phyloP scores from a whole-genome alignment of 164 flowering plant genomes.

The Berberis thunbergii region DNA sequence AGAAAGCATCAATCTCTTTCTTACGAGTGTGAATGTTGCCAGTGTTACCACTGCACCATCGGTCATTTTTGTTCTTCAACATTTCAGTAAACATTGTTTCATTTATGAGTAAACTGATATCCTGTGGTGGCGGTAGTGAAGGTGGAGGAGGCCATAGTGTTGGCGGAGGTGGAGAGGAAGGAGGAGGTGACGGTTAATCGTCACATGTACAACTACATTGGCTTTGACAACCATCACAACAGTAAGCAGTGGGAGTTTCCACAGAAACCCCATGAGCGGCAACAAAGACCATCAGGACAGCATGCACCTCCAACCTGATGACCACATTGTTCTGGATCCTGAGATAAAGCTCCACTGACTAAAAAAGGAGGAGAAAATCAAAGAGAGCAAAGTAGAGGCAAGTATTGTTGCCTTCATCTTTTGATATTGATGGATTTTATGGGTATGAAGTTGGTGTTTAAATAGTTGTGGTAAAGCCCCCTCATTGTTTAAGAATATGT shows the following conservation, averaged over 20 bases:
- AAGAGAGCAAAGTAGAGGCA: background rate
- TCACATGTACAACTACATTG: conserved; percentile 13
- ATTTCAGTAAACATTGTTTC: conserved; percentile 20
- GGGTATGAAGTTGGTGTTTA: no score
- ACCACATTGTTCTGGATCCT: conserved; percentile 20
- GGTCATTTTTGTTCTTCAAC: conserved; percentile 22
- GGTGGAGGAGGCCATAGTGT: no score
- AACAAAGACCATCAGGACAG: conserved; percentile 22
- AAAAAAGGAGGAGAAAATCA: background rate
- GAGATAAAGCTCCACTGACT: background rate
- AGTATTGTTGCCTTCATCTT: background rate
- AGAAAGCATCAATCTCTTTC: conserved; percentile 47
- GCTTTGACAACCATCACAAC: conserved; percentile 30
- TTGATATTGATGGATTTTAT: no score
- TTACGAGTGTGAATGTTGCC: conserved; percentile 22
- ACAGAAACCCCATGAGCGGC: conserved; percentile 26
- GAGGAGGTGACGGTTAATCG: background rate
- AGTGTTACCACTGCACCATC: conserved; percentile 22
- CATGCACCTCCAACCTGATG: conserved; percentile 20
- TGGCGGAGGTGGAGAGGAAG: background rate
- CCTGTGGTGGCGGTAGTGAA: background rate
- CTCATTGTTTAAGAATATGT: no score
- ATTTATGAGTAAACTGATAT: conserved; percentile 13
- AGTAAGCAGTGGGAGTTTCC: conserved; percentile 19
- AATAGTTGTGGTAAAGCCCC: no score